phyloP scores from a whole-genome alignment of 2,329 filamentous ascomycete species.

The Apiospora phragmitis region DNA sequence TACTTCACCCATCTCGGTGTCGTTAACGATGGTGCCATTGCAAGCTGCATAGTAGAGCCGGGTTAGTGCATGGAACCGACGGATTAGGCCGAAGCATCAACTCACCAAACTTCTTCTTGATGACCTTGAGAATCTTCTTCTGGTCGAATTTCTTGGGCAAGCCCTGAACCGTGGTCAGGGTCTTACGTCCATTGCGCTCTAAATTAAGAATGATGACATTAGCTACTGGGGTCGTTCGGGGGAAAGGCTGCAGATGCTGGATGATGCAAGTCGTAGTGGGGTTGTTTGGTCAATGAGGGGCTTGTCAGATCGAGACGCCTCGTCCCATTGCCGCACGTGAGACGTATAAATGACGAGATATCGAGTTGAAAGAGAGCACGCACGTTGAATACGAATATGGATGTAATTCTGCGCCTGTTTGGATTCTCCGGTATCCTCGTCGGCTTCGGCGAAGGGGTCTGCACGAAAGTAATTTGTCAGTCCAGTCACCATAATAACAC shows the following conservation, averaged over 20 bases:
- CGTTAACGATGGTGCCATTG: conserved; percentile 99
- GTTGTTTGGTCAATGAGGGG: background rate
- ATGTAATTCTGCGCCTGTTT: conserved; percentile 98
- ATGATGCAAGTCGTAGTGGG: conserved; percentile 9
- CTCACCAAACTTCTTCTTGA: conserved; percentile 98
- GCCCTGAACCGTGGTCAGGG: conserved; percentile 98
- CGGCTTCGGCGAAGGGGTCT: conserved; percentile 99
- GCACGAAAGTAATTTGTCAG: conserved; percentile 19
- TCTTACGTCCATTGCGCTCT: conserved; percentile 99
- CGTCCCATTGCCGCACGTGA: conserved; percentile 10
- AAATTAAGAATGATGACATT: conserved; percentile 41
- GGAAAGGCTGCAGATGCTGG: background rate
- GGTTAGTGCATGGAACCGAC: background rate
- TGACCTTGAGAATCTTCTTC: conserved; percentile 99
- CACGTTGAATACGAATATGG: conserved; percentile 99
- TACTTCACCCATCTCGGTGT: conserved; percentile 97
- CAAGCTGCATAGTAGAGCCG: conserved; percentile 61
- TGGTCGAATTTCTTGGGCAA: conserved; percentile 98
- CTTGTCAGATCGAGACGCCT: background rate
- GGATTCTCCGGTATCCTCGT: conserved; percentile 96
- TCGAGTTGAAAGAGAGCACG: conserved; percentile 38
- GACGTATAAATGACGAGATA: conserved; percentile 7
- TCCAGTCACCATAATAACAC: conserved; percentile 27
- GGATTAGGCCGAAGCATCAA: conserved; percentile 12
- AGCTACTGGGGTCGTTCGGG: background rate